Evolutionary conservation across 2,329 filamentous ascomycete species (phyloP), one percentile per base, ranked within the genome.

Genomic region (Apiospora arundinis): DNA sequence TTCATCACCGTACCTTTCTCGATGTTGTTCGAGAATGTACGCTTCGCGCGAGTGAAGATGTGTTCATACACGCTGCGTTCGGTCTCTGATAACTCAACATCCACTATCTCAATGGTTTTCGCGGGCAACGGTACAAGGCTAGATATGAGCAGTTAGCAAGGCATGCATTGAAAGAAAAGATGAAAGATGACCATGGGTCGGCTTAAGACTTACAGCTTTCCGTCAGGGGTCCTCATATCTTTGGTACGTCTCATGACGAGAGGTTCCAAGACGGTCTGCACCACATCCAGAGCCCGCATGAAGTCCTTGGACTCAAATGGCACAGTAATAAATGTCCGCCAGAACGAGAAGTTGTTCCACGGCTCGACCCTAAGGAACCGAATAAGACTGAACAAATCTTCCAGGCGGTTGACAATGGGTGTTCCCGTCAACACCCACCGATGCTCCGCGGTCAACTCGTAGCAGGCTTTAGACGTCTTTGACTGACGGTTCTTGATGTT

Each of bases 321-420:
- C 1, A 97, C 92, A 0, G 96, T 99, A 78, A 99, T 98, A 80
- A 99, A 99, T 0, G 96, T 98, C 80, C 95, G 95, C 96, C 96
- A 99, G 83, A 97, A 99, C 0, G 95, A 97, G 81, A 99, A 99
- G 80, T 98, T 98, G 78, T 93, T 96, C 96, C 96, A 99, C 0
- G 96, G 96, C 80, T 98, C 95, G 4, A 99, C 96, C 71, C 94
- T 92, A 14, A 99, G 85, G 82, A 98, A 99, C 3, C 94, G 91
- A 16, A 98, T 94, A 48, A 99, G 84, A 78, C 94, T 97, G 83
- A 98, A 98, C 18, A 99, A 84, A 81, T 98, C 96, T 80, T 98
- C 95, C 0, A 99, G 87, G 60, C 94, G 92, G 80, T 99, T 99
- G 75, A 99, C 95, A 71, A 99, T 98, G 0, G 96, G 96, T 0